Evolutionary conservation across 2,329 filamentous ascomycete genomes (phyloP).

Genomic region (Phoma sp.): DNA sequence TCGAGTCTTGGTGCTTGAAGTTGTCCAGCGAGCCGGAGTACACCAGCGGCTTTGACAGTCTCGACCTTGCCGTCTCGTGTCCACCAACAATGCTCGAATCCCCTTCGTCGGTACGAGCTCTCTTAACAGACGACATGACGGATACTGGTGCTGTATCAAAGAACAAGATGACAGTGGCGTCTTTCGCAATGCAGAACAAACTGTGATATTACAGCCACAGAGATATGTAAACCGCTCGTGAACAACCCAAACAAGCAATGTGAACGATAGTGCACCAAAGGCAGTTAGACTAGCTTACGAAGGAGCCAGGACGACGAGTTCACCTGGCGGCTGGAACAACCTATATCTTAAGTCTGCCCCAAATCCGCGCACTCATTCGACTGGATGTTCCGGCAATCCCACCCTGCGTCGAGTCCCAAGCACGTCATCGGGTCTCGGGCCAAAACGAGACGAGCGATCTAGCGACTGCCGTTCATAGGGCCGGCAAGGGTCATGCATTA

Average conservation of each 20-base stretch:
- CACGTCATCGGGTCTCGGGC: slow-evolving; percentile 31
- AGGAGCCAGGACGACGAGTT: slow-evolving; percentile 1
- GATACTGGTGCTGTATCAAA: no score
- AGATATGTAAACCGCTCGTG: slow-evolving; percentile 1
- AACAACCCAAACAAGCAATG: slow-evolving; percentile 12
- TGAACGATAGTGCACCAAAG: slow-evolving; percentile 11
- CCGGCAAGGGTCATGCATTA: slow-evolving; percentile 13
- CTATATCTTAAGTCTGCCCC: slow-evolving; percentile 8
- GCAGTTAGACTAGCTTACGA: background rate
- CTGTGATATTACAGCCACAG: background rate
- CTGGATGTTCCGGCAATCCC: no score
- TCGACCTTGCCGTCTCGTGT: slow-evolving; percentile 28
- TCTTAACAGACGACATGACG: slow-evolving; percentile 34
- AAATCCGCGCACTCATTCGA: slow-evolving; percentile 4
- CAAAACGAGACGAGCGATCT: slow-evolving; percentile 7
- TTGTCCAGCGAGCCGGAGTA: slow-evolving; percentile 34
- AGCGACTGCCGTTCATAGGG: slow-evolving; percentile 7
- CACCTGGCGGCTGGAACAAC: slow-evolving; percentile 10
- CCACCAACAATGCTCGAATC: slow-evolving; percentile 27
- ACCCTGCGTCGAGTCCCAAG: background rate
- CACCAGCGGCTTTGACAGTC: slow-evolving; percentile 26
- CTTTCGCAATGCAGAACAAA: background rate
- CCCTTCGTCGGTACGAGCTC: slow-evolving; percentile 8
- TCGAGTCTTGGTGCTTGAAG: slow-evolving; percentile 50
- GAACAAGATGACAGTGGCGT: background rate